Percentiles rank a stretch among this genome's conserved stretches.
Conservation (phyloP, 2,329 filamentous ascomycete species). For the Dothistroma pini region DNA sequence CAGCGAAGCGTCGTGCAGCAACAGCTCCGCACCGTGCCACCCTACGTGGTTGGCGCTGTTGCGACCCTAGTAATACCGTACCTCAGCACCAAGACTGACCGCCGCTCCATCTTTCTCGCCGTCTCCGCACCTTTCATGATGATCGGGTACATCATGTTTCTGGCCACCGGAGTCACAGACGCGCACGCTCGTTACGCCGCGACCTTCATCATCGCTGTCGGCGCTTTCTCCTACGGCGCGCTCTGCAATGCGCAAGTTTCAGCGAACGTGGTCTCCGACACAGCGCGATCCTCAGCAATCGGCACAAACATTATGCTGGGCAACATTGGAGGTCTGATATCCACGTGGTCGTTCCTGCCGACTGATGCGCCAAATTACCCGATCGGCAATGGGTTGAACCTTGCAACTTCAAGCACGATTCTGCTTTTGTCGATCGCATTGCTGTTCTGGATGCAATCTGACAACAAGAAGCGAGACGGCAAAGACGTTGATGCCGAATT, state of each 20-base stretch:
- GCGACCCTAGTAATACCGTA: conserved; percentile 62
- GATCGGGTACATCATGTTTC: conserved; percentile 67
- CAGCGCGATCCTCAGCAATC: conserved; percentile 63
- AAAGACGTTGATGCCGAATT: conserved; percentile 56
- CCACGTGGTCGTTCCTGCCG: conserved; percentile 43
- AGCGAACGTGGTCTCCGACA: conserved; percentile 69
- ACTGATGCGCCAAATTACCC: conserved; percentile 63
- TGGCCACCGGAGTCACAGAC: conserved; percentile 48
- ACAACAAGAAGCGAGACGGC: conserved; percentile 58
- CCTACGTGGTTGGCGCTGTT: conserved; percentile 65
- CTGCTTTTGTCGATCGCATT: conserved; percentile 50
- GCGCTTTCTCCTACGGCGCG: conserved; percentile 61
- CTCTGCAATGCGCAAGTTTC: conserved; percentile 65
- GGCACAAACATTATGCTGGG: conserved; percentile 68
- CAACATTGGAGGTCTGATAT: conserved; percentile 57
- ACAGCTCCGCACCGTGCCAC: conserved; percentile 68
- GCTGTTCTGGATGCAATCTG: conserved; percentile 58
- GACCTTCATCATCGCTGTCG: conserved; percentile 64
- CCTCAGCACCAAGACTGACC: conserved; percentile 59
- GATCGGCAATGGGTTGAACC: conserved; percentile 68
- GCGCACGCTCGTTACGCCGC: conserved; percentile 61
- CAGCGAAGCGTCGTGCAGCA: conserved; percentile 55
- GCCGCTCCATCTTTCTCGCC: conserved; percentile 59
- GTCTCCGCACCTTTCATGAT: conserved; percentile 61
- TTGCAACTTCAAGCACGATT: conserved; percentile 58